Conservation (phyloP, 371 early-diverging fungal genomes). For the Mortierella sp. region DNA sequence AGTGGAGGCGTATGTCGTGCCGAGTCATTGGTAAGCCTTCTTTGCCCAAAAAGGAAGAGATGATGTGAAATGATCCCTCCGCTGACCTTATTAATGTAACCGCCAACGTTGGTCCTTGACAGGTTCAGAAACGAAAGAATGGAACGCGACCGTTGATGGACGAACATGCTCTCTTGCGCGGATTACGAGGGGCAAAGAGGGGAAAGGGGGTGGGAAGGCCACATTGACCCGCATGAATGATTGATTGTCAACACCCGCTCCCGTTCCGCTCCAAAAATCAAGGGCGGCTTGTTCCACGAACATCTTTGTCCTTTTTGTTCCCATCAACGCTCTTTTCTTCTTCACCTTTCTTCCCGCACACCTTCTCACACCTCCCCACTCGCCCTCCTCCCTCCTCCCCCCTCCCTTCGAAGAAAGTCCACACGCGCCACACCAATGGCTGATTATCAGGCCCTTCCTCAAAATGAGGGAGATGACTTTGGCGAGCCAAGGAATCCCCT, state of each 20-base stretch:
- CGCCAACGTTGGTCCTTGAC: too few relatives aligned
- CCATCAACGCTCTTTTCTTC: neutral
- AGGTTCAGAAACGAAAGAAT: too few relatives aligned
- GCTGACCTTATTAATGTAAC: neutral
- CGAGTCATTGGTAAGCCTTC: conserved; percentile 6
- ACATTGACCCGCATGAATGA: too few relatives aligned
- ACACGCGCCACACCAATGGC: conserved; percentile 18
- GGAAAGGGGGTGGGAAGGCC: too few relatives aligned
- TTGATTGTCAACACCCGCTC: too few relatives aligned
- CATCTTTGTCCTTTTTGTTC: conserved; percentile 1
- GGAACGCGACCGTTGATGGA: too few relatives aligned
- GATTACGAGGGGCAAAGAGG: too few relatives aligned
- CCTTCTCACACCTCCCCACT: neutral
- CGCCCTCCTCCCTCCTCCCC: neutral
- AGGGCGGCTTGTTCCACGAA: too few relatives aligned
- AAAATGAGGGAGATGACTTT: conserved; percentile 47
- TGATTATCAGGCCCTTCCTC: conserved; percentile 40
- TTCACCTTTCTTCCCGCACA: neutral
- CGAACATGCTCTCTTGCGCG: too few relatives aligned
- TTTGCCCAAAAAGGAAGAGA: conserved; percentile 36
- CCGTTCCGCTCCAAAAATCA: too few relatives aligned
- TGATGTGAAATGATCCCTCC: neutral
- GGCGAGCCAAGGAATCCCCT: conserved; percentile 27
- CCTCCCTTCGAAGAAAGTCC: neutral
- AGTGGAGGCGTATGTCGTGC: neutral